Evolutionary conservation across 805 yeast genomes (phyloP).

Genomic region (Yamadazyma sp.): DNA sequence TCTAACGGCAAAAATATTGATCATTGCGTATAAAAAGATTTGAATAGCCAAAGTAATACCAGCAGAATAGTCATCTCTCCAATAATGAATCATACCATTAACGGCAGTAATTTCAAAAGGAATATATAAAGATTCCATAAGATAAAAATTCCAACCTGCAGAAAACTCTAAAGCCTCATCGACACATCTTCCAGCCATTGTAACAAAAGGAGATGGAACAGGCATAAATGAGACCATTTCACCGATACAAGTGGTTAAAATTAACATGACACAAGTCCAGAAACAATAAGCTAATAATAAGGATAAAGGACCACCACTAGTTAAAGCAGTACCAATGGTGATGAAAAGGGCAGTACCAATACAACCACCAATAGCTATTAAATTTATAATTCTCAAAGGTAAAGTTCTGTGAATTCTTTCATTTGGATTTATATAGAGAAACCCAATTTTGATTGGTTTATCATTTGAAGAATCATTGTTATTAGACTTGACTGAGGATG

Average conservation of each 20-base stretch:
- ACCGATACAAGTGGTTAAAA: constrained; percentile 36
- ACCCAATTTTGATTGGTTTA: constrained; percentile 7
- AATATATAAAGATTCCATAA: constrained; percentile 30
- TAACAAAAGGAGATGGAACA: constrained; percentile 34
- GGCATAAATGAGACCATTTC: constrained; percentile 41
- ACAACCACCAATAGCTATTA: constrained; percentile 22
- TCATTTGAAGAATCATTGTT: no score
- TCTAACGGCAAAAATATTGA: constrained; percentile 47
- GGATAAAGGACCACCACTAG: constrained; percentile 34
- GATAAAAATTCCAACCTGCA: constrained; percentile 32
- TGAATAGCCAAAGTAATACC: constrained; percentile 45
- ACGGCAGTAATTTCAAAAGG: constrained; percentile 49
- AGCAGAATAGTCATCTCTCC: constrained; percentile 48
- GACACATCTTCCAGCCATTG: constrained; percentile 37
- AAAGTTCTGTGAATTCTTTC: constrained; percentile 13
- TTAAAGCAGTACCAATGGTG: constrained; percentile 18
- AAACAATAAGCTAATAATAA: constrained; percentile 29
- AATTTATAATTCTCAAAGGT: constrained; percentile 11
- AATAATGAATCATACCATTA: constrained; percentile 52
- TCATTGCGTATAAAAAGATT: constrained; percentile 37
- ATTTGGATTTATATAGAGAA: constrained; percentile 8
- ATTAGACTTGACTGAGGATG: no score
- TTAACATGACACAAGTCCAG: constrained; percentile 32
- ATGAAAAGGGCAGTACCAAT: constrained; percentile 17
- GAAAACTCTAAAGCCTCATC: constrained; percentile 38